phyloP scores from a whole-genome alignment of 768 basidiomycete genomes.

The Scleroderma citrinum region DNA sequence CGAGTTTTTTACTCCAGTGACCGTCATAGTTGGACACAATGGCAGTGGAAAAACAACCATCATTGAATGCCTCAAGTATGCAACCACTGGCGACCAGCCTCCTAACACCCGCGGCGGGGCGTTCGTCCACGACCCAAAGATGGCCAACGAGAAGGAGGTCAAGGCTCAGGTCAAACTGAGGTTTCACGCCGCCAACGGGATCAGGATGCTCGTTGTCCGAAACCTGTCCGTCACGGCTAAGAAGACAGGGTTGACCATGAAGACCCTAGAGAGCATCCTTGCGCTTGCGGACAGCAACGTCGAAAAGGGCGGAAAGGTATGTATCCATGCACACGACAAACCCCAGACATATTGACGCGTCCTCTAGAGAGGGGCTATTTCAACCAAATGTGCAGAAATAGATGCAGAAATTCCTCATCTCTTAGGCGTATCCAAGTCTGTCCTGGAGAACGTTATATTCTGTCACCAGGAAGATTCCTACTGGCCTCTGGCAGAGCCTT shows the following conservation, averaged over 20 bases:
- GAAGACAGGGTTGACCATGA: constrained; percentile 93
- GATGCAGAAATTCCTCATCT: constrained; percentile 90
- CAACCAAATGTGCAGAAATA: constrained; percentile 97
- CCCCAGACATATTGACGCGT: background rate
- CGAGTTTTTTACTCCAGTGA: constrained; percentile 96
- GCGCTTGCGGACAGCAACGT: constrained; percentile 60
- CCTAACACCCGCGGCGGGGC: constrained; percentile 98
- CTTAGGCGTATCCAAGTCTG: constrained; percentile 95
- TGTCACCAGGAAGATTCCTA: constrained; percentile 99
- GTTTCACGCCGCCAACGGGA: constrained; percentile 86
- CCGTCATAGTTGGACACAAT: constrained; percentile 98
- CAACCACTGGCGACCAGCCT: constrained; percentile 96
- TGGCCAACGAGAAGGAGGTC: constrained; percentile 98
- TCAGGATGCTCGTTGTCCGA: constrained; percentile 83
- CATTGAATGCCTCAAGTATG: constrained; percentile 99
- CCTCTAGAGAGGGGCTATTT: constrained; percentile 75
- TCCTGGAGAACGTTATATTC: constrained; percentile 98
- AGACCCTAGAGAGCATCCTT: constrained; percentile 91
- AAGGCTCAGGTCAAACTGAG: constrained; percentile 97
- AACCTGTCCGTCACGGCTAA: constrained; percentile 91
- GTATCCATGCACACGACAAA: constrained; percentile 12
- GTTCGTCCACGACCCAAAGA: constrained; percentile 97
- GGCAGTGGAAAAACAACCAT: constrained; percentile 98
- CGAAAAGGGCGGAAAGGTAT: constrained; percentile 73
- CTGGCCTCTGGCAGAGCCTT: constrained; percentile 92